phyloP scores from a whole-genome alignment of 2,329 filamentous ascomycete genomes.

The Beauveria sp. region DNA sequence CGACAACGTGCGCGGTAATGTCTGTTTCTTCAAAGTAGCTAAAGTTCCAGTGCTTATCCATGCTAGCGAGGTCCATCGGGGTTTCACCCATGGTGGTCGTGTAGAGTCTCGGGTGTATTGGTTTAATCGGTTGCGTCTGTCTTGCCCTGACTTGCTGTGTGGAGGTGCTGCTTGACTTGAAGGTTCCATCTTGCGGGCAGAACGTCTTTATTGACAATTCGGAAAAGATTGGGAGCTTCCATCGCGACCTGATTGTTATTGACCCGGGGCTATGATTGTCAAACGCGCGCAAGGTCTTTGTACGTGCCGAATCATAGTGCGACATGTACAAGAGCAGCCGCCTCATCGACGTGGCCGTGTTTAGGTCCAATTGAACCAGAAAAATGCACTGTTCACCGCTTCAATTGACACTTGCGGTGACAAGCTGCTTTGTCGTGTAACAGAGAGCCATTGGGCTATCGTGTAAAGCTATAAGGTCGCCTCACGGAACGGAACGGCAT shows the following conservation, averaged over 20 bases:
- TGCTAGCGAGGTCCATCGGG: not conserved
- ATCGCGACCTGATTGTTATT: too few species aligned
- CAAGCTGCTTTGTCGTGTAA: not conserved
- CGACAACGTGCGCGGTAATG: not conserved
- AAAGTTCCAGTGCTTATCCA: conserved; percentile 7
- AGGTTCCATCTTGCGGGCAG: too few species aligned
- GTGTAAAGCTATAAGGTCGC: not conserved
- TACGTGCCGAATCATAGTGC: too few species aligned
- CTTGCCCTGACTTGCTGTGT: not conserved
- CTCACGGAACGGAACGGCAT: not conserved
- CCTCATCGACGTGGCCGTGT: too few species aligned
- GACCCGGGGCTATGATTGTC: too few species aligned
- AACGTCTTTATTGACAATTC: too few species aligned
- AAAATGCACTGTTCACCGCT: not conserved
- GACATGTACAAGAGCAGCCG: too few species aligned
- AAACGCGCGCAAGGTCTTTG: too few species aligned
- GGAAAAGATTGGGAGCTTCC: too few species aligned
- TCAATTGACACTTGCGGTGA: not conserved
- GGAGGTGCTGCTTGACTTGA: too few species aligned
- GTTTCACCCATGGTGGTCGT: not conserved
- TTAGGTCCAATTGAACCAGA: too few species aligned
- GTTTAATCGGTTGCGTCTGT: not conserved
- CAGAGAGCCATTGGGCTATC: not conserved
- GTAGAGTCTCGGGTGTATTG: not conserved
- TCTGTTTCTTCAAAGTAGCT: not conserved